Base-by-base conservation (phyloP, 2,329 filamentous ascomycete species). In the Aquanectria penicillioides region DNA sequence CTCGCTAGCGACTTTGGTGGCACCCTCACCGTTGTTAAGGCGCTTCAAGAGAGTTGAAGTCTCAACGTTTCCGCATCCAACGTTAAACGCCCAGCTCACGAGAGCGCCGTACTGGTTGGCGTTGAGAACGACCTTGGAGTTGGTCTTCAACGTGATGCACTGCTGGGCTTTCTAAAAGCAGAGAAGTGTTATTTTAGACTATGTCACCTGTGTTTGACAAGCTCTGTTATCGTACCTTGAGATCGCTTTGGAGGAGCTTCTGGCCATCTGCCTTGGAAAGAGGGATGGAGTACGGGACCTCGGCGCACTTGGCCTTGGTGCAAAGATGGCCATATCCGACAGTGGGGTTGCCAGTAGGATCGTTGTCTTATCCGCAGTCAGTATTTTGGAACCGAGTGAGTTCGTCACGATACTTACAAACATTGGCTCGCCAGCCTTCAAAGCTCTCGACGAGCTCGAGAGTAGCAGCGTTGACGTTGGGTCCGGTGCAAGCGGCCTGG, bases 71-170 rank as follows among this genome's bases (percentile, higher is more conserved):
- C 76, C 79, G 57, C 76, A 80, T 22, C 82, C 82, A 37, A 81
- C 73, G 66, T 84, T 85, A 76, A 79, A 84, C 13, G 79, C 73
- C 80, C 80, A 84, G 38, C 76, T 80, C 31, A 83, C 78, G 3
- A 84, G 77, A 1, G 82, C 82, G 36, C 80, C 82, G 65, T 81
- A 85, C 66, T 84, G 79, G 72, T 85, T 84, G 26, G 73, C 76
- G 64, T 83, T 73, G 40, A 73, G 67, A 12, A 44, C 58, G 6
- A 67, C 62, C 1, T 44, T 34, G 18, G 57, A 55, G 22, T 41
- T 71, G 23, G 76, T 73, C 36, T 75, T 72, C 6, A 70, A 56
- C 6, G 75, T 76, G 55, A 82, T 73, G 64, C 77, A 80, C 38
- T 76, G 68, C 59, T 78, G 75, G 59, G 72, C 60, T 4, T 53